Percentiles rank a stretch among this genome's conserved stretches.
phyloP scores from a whole-genome alignment of 495 filamentous ascomycete genomes.

The Aspergillus saccharolyticus region DNA sequence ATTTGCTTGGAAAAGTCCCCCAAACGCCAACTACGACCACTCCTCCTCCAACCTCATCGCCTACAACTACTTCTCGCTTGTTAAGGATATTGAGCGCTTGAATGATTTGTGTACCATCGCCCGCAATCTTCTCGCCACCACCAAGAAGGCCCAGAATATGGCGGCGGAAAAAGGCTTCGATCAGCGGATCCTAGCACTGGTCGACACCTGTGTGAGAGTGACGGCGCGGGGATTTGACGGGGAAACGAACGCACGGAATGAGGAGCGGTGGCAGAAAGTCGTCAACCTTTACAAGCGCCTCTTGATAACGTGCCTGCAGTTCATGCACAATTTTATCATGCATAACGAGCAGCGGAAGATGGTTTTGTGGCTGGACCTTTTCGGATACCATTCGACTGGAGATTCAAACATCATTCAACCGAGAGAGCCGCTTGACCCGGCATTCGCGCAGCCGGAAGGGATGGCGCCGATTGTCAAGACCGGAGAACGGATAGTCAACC shows the following conservation, averaged over 20 bases:
- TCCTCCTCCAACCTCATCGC: slow-evolving; percentile 68
- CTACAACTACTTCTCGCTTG: slow-evolving; percentile 65
- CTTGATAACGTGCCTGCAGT: slow-evolving; percentile 82
- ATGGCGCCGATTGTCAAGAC: slow-evolving; percentile 42
- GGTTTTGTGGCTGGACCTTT: slow-evolving; percentile 82
- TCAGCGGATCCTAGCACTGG: slow-evolving; percentile 73
- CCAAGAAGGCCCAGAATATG: slow-evolving; percentile 80
- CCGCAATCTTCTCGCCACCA: slow-evolving; percentile 76
- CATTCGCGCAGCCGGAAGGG: slow-evolving; percentile 32
- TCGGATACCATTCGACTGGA: slow-evolving; percentile 57
- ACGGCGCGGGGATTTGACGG: slow-evolving; percentile 88
- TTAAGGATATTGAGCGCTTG: slow-evolving; percentile 76
- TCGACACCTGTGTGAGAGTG: slow-evolving; percentile 79
- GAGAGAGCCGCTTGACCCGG: slow-evolving; percentile 38
- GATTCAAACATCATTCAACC: slow-evolving; percentile 49
- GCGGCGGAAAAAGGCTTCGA: slow-evolving; percentile 74
- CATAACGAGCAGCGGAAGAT: slow-evolving; percentile 90
- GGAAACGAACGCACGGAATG: slow-evolving; percentile 59
- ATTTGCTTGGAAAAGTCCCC: slow-evolving; percentile 53
- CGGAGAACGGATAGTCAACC: slow-evolving; percentile 43
- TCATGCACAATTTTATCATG: slow-evolving; percentile 86
- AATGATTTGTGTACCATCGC: slow-evolving; percentile 82
- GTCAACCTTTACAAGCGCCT: slow-evolving; percentile 79
- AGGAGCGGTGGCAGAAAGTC: slow-evolving; percentile 68
- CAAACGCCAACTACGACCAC: slow-evolving; percentile 51